Evolutionary conservation across 2,329 filamentous ascomycete species (phyloP), one percentile per base, ranked within the genome.

Genomic region (Septoria petroselini): DNA sequence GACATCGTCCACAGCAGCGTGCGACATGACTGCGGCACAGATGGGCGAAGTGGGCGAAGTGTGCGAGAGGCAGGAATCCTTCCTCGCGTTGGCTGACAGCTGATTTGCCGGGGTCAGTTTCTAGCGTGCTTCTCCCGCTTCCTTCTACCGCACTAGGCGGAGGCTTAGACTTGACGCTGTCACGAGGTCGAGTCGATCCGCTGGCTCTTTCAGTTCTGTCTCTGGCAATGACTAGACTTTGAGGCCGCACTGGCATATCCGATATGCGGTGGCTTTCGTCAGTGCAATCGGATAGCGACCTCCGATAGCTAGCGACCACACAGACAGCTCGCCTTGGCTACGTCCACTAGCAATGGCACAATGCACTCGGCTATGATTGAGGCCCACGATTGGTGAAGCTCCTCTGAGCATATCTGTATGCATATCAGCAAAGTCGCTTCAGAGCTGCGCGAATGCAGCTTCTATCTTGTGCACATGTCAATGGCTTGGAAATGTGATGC

Each of bases 111-210:
- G 27, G 25, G n/a, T 14, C 11, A 38, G 39, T 39, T 49, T 49
- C 46, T 49, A 49, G 46, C 46, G 46, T 19, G 21, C 30, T 49
- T 49, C 46, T 49, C 39, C 39, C 39, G 46, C 46, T 37, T n/a
- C 40, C 40, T 42, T 42, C 40, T 42, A 8, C 40, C 40, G 23
- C 40, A 27, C 44, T 48, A 40, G 50, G 52, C 48, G 30, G n/a
- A 55, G 53, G 53, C 53, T 55, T 55, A 52, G 53, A 47, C 41
- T n/a, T 30, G 23, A 9, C 17, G 15, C 25, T 42, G 27, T 42
- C 40, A 42, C 27, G 18, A n/a, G 40, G 27, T 29, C 25, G 40
- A 34, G 27, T 29, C 25, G 40, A 34, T n/a, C 31, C 12, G 15
- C 31, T 38, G 35, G 27, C 21, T n/a, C n/a, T n/a, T n/a, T n/a